Conservation (phyloP, 1,284 basidiomycete species). For the Pisolithus thermaeus region DNA sequence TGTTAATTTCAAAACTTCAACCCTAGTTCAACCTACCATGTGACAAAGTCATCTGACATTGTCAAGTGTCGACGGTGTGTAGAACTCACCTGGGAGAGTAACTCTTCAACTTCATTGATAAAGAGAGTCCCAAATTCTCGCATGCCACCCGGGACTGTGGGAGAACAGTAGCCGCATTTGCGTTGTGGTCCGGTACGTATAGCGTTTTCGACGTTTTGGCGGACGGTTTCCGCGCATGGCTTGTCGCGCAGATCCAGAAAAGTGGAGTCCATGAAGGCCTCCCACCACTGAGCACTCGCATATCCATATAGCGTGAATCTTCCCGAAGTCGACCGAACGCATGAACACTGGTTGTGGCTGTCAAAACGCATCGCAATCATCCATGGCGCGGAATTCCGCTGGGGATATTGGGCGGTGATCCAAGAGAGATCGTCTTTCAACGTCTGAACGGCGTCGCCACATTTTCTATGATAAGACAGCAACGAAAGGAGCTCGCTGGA, state of each 20-base stretch:
- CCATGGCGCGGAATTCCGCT: slow-evolving; percentile 2
- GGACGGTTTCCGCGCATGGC: slow-evolving; percentile 14
- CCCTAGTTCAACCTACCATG: background rate
- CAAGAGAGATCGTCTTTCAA: slow-evolving; percentile 11
- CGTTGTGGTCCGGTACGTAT: slow-evolving; percentile 4
- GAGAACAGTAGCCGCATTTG: slow-evolving; percentile 7
- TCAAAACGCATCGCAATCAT: slow-evolving; percentile 1
- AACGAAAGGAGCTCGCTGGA: slow-evolving; percentile 16
- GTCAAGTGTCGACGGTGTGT: background rate
- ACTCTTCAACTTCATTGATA: slow-evolving; percentile 11
- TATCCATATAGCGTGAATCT: background rate
- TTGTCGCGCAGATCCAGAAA: slow-evolving; percentile 12
- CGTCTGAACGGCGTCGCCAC: slow-evolving; percentile 9
- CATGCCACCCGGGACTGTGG: slow-evolving; percentile 9
- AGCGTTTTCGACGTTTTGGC: background rate
- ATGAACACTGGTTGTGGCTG: no score
- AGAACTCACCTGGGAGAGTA: slow-evolving; percentile 7
- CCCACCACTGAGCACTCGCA: slow-evolving; percentile 14
- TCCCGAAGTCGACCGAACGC: no score
- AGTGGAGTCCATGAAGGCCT: slow-evolving; percentile 10
- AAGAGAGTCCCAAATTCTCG: slow-evolving; percentile 11
- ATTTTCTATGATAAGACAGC: slow-evolving; percentile 18
- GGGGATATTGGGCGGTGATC: slow-evolving; percentile 15
- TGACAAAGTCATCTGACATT: slow-evolving; percentile 1
- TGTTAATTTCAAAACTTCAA: background rate